These are phyloP conservation scores for Pythium guiyangense DNA, from an alignment of 352 stramenopile species.

Conservation along the genomic window DNA sequence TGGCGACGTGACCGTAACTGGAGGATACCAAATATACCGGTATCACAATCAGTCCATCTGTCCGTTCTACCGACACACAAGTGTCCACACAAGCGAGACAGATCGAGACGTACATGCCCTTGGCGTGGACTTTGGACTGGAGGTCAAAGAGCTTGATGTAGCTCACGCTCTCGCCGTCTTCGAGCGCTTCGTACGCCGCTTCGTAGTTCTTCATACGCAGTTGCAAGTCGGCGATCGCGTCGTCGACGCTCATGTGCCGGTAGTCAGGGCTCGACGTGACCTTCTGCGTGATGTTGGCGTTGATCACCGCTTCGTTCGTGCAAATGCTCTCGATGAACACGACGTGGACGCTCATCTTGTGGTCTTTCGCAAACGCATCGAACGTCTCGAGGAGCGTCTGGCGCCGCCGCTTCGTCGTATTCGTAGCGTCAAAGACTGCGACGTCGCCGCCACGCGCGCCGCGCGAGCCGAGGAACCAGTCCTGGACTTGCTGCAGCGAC, in stretches of 20 bases:
- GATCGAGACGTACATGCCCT: slow-evolving; percentile 54
- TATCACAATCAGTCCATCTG: not conserved
- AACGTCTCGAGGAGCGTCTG: slow-evolving; percentile 60
- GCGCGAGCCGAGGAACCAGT: slow-evolving; percentile 43
- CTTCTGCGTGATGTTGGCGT: slow-evolving; percentile 79
- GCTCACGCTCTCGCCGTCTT: slow-evolving; percentile 81
- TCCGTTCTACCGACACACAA: not conserved
- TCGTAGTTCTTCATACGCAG: slow-evolving; percentile 87
- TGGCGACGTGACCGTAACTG: slow-evolving; percentile 84
- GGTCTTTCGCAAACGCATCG: slow-evolving; percentile 35
- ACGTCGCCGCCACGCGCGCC: slow-evolving; percentile 59
- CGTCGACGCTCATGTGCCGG: slow-evolving; percentile 57
- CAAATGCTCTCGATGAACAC: slow-evolving; percentile 94
- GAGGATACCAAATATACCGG: not conserved
- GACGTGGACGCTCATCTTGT: slow-evolving; percentile 81
- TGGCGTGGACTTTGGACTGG: slow-evolving; percentile 84
- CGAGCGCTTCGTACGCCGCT: slow-evolving; percentile 80
- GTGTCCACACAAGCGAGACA: not conserved
- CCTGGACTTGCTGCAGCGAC: slow-evolving; percentile 57
- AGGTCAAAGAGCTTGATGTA: slow-evolving; percentile 90
- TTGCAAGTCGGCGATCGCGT: slow-evolving; percentile 75
- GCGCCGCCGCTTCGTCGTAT: slow-evolving; percentile 72
- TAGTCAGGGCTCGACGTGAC: slow-evolving; percentile 81
- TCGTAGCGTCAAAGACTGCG: slow-evolving; percentile 90
- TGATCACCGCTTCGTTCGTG: slow-evolving; percentile 88